phyloP scores from a whole-genome alignment of 306 rosid genomes.

The Pachyrhizus erosus region DNA sequence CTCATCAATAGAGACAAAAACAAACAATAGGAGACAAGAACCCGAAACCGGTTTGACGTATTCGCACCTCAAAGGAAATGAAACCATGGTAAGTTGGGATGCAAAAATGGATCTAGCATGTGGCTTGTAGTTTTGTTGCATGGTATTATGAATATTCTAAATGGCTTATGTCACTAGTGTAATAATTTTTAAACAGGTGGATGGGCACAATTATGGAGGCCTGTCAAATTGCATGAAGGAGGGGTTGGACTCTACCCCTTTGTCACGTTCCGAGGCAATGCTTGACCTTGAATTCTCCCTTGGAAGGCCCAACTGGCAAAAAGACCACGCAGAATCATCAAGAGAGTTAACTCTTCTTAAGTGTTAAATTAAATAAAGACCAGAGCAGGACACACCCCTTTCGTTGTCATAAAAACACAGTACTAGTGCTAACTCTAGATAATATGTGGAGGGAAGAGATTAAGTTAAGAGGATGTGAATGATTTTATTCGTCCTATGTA shows the following conservation, averaged over 20 bases:
- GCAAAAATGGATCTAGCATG: slow-evolving; percentile 40
- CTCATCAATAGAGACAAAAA: slow-evolving; percentile 58
- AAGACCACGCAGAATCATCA: slow-evolving; percentile 60
- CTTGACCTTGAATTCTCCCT: slow-evolving; percentile 91
- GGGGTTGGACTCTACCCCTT: slow-evolving; percentile 58
- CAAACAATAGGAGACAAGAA: slow-evolving; percentile 46
- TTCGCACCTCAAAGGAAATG: slow-evolving; percentile 53
- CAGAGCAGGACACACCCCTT: slow-evolving; percentile 28
- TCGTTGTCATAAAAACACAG: background rate
- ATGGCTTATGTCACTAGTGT: slow-evolving; percentile 9
- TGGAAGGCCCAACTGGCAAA: slow-evolving; percentile 82
- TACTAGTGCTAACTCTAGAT: background rate
- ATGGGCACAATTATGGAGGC: slow-evolving; percentile 41
- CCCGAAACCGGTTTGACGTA: slow-evolving; percentile 48
- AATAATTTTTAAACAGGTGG: slow-evolving; percentile 49
- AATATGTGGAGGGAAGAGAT: background rate
- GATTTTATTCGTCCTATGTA: slow-evolving; percentile 30
- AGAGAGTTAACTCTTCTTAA: slow-evolving; percentile 62
- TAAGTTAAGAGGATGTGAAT: slow-evolving; percentile 42
- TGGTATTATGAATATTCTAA: background rate
- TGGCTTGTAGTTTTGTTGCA: slow-evolving; percentile 39
- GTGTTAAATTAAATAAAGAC: slow-evolving; percentile 45
- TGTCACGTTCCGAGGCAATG: slow-evolving; percentile 60
- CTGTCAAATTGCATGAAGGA: slow-evolving; percentile 52
- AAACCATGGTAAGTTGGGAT: slow-evolving; percentile 56